These are phyloP conservation scores for Colletotrichum musae DNA, from an alignment of 2,329 filamentous ascomycete species.

Conservation along the genomic window DNA sequence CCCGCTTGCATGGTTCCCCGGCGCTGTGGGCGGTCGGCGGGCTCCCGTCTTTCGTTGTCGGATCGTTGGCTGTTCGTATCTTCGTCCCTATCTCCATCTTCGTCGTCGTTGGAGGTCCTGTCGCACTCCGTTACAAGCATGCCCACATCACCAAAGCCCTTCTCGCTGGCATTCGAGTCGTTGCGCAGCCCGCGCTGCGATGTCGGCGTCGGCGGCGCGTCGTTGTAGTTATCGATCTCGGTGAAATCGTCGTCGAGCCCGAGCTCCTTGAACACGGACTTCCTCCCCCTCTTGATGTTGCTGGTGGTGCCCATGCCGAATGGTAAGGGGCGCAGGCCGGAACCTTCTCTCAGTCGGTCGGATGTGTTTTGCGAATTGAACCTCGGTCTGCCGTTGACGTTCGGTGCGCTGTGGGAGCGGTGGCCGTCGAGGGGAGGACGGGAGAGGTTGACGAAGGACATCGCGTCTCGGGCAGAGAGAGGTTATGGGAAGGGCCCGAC, in stretches of 20 bases:
- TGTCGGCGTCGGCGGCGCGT: conserved; percentile 9
- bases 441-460: conserved; percentile 39
- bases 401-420: conserved; percentile 35
- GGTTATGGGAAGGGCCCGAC: neutral
- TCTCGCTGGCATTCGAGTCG: conserved; percentile 45
- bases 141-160: conserved; percentile 49
- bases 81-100: conserved; percentile 27
- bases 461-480: conserved; percentile 8
- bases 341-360: conserved; percentile 66
- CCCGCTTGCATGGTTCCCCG: conserved; percentile 32
- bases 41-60: conserved; percentile 1
- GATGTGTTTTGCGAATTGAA: conserved; percentile 67
- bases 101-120: conserved; percentile 32
- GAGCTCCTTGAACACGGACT: conserved; percentile 67
- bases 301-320: conserved; percentile 60
- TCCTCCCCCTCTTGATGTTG: conserved; percentile 65
- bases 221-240: conserved; percentile 42
- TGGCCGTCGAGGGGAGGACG: conserved; percentile 34
- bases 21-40: conserved; percentile 45
- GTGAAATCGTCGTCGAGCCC: conserved; percentile 58
- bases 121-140: conserved; percentile 40
- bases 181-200: conserved; percentile 34
- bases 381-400: conserved; percentile 56
- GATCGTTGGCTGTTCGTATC: conserved; percentile 38
- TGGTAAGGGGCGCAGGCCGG: conserved; percentile 53